Percentiles rank a stretch among this genome's conserved stretches.
These are phyloP conservation scores for Aspergillus sp. DNA, from an alignment of 2,329 filamentous ascomycete species.

Conservation along the genomic window DNA sequence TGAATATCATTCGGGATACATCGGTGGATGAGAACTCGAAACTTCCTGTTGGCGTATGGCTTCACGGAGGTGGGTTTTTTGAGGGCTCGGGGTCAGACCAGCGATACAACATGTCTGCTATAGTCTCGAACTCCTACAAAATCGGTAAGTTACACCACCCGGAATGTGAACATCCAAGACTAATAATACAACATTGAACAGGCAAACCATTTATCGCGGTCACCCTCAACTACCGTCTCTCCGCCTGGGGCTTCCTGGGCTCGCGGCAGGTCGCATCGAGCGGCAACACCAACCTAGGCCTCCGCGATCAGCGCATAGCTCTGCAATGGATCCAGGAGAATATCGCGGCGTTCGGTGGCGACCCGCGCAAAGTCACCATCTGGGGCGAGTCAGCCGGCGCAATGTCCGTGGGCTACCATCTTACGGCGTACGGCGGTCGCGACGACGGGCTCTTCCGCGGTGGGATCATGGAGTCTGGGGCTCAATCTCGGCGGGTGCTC, in stretches of 20 bases:
- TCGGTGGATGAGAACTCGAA: slow-evolving; percentile 27
- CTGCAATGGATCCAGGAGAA: slow-evolving; percentile 33
- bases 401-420: slow-evolving; percentile 43
- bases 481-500: slow-evolving; percentile 38
- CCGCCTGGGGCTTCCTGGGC: slow-evolving; percentile 47
- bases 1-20: slow-evolving; percentile 52
- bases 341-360: slow-evolving; percentile 28
- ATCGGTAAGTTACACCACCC: slow-evolving; percentile 24
- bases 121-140: slow-evolving; percentile 47
- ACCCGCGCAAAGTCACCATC: slow-evolving; percentile 30
- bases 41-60: slow-evolving; percentile 54
- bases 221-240: slow-evolving; percentile 47
- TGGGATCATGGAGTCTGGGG: slow-evolving; percentile 47
- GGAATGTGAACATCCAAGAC: not conserved
- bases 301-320: slow-evolving; percentile 30
- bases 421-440: slow-evolving; percentile 47
- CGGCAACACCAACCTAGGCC: slow-evolving; percentile 51
- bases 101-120: slow-evolving; percentile 55
- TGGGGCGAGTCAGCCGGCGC: slow-evolving; percentile 54
- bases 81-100: slow-evolving; percentile 44
- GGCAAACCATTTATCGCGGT: slow-evolving; percentile 47
- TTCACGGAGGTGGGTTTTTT: slow-evolving; percentile 50
- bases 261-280: slow-evolving; percentile 35
- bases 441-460: slow-evolving; percentile 48
- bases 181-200: not conserved